Evolutionary conservation across 2,329 filamentous ascomycete genomes (phyloP), one percentile per base, ranked within the genome.

Genomic region (Colletotrichum orbiculare): DNA sequence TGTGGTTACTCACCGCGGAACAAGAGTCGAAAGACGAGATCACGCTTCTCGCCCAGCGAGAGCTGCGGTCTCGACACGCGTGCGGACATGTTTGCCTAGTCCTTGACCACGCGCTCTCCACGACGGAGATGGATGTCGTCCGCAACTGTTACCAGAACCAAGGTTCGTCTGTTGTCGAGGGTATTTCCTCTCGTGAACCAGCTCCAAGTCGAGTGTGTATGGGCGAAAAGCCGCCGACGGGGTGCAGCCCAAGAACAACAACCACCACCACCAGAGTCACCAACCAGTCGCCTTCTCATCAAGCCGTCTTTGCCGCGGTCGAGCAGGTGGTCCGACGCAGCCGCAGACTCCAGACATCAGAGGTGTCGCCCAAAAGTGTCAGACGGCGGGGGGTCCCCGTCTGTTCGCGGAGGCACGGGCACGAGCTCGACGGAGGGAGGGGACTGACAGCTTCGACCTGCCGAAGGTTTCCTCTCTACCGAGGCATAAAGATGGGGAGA

Each of bases 41-140:
- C 49, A 11, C 68, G 17, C 15, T 58, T 68, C 56, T 72, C 70
- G 11, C 62, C 39, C 34, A 68, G 42, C 12, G 69, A 71, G 33
- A 72, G 64, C 25, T 60, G 57, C n/a, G 69, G 70, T 43, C 69
- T 71, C 5, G 52, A 35, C 8, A 49, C 38, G 10, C 46, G 46
- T 33, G 37, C 58, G 15, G 47, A 12, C 63, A 66, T 66, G 3
- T 42, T 63, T 13, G 38, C 2, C 6, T 13, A 41, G 38, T 41
- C 38, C 38, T 41, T 9, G 25, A 25, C 25, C 4, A 25, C 25
- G 25, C 25, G 25, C 25, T 25, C 25, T 25, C 25, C 25, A 25
- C 25, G 25, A 25, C 25, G 25, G 25, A 25, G 25, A 5, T 5
- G 4, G 25, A 25, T 25, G n/a, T 45, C 7, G 7, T 38, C 17